Evolutionary conservation across 176 grass and related monocot species (phyloP).

Genomic region (Triticum turgidum): DNA sequence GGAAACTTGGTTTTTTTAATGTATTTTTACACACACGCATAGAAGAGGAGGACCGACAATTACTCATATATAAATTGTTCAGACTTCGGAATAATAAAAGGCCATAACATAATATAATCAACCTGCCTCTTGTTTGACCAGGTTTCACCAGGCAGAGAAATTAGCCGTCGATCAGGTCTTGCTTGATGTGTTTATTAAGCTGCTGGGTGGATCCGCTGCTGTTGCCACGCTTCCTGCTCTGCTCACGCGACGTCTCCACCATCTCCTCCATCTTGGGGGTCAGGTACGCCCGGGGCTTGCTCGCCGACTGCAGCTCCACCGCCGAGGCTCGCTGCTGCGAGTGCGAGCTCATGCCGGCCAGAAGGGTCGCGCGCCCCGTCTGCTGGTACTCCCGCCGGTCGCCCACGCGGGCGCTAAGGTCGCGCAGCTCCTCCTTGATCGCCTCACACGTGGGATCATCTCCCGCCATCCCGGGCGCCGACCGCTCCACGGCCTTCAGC

Average conservation of each 20-base stretch:
- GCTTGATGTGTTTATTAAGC: neutral
- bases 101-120: no score
- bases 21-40: no score
- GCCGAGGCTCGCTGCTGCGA: constrained; percentile 56
- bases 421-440: constrained; percentile 42
- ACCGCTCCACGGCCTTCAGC: constrained; percentile 17
- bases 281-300: neutral
- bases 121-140: no score
- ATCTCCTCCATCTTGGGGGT: neutral
- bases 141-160: no score
- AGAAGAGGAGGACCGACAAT: no score
- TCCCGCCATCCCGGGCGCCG: constrained; percentile 29
- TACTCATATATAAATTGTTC: no score
- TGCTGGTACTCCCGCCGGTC: constrained; percentile 40
- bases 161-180: neutral
- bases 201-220: neutral
- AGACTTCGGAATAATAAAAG: no score
- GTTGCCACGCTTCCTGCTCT: neutral
- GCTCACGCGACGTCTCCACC: neutral
- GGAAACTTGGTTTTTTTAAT: no score
- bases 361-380: constrained; percentile 50
- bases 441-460: constrained; percentile 30
- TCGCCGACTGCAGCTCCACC: neutral
- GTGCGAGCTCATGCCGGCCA: constrained; percentile 62
- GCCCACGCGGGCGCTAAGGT: constrained; percentile 52